Base-by-base conservation (phyloP, 1,284 basidiomycete species). In the Chalciporus sp. region DNA sequence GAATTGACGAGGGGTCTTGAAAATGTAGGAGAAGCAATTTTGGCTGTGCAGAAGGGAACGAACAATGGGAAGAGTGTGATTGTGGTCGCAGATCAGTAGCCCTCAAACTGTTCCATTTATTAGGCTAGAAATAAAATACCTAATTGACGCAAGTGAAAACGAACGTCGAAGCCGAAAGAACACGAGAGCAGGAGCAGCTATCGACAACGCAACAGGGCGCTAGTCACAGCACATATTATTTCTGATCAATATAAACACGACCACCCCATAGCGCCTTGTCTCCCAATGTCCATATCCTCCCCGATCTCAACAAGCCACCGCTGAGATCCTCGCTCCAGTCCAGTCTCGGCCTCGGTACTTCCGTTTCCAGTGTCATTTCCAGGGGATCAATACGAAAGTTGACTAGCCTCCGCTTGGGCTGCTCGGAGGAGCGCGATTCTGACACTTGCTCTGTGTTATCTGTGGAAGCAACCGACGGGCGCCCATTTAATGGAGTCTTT, bases 201-300 rank as follows among this genome's bases (percentile, higher is more conserved):
- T 26, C 42, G 17, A 16, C 14, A 20, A 28, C 7, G 7, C 42
- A 19, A 29, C n/a, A 29, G 29, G 17, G 6, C 42, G 17, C 16
- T 16, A 14, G 14, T 43, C 12, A 26, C 31, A 5, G n/a, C 14
- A 27, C n/a, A n/a, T 20, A 29, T 46, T 42, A 57, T 33, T 57
- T 52, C 12, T 43, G 42, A 39, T 10, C 37, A 26, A 66, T 52
- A 39, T 65, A 71, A 45, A 56, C 53, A 27, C 51, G 57, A 5
- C 65, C 70, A 31, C 70, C 57, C 19, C 35, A 20, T 37, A 53
- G 60, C 43, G 61, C 53, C 16, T 42, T 17, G 2, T 63, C 26
- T 2, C 55, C 59, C 19, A 58, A 44, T 33, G 55, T 66, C 39
- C 67, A 61, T 42, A 69, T 58, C 19, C 68, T 66, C n/a, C 69